Evolutionary conservation across 352 stramenopile genomes (phyloP), one percentile per base, ranked within the genome.

Genomic region (Achlya hypogyna): DNA sequence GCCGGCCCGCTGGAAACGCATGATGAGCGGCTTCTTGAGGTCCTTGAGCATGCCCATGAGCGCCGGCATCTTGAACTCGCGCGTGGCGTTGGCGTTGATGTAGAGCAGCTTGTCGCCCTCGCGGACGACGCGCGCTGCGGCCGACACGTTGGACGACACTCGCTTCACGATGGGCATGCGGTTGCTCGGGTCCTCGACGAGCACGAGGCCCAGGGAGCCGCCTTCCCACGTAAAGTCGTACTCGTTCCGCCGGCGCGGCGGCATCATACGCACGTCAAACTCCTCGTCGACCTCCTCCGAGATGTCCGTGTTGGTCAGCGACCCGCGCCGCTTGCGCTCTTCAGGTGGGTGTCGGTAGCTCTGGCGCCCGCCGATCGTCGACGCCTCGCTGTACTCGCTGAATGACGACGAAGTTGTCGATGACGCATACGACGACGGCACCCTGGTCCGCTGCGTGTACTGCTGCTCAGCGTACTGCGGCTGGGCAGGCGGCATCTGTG

Each of bases 161-260:
- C 84, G 71, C 72, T 93, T 93, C 27, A 93, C 81, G n/a, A 89
- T 71, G 0, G 84, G 84, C 56, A 93, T 66, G 58, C 87, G 87
- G 70, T 73, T 80, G 40, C 82, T 82, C 8, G 70, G 47, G 69
- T 93, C 84, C 5, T 78, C 76, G 12, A 78, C 88, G 27, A 93
- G 65, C 38, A 93, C 84, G 56, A 93, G 81, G 2, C 84, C 84
- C 38, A 93, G 53, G 10, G 82, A 78, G 0, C 84, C 84, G 0
- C 75, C 78, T 65, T 88, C 75, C 84, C 84, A 93, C 23, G 82
- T 35, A 65, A 89, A 93, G 64, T 87, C 78, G 75, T 88, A 93
- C 66, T 93, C 84, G 51, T 93, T 91, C 38, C 51, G 22, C 1
- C 51, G 60, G 35, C 51, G 43, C 34, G 47, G 45, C n/a, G 60